These are phyloP conservation scores for Raffaelea arxii DNA, from an alignment of 2,329 filamentous ascomycete genomes.

Conservation along the genomic window DNA sequence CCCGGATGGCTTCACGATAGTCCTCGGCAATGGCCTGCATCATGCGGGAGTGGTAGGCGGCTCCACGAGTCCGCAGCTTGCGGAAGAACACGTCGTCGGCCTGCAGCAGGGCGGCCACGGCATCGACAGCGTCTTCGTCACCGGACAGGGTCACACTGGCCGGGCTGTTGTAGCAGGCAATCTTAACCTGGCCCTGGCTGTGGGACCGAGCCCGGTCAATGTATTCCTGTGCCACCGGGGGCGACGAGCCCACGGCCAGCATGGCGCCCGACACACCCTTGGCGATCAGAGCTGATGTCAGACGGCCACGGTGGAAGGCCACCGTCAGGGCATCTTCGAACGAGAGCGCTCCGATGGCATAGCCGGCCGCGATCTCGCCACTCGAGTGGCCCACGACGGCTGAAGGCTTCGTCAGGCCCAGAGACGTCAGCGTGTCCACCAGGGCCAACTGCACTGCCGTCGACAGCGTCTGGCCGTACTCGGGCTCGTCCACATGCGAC, in stretches of 20 bases:
- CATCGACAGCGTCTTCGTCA: slow-evolving; percentile 31
- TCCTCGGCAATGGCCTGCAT: slow-evolving; percentile 15
- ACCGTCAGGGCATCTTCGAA: slow-evolving; percentile 10
- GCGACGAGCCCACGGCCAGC: slow-evolving; percentile 42
- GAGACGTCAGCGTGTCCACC: slow-evolving; percentile 17
- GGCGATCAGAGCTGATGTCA: background rate
- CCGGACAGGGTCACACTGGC: slow-evolving; percentile 41
- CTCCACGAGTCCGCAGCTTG: slow-evolving; percentile 19
- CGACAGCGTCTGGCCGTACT: slow-evolving; percentile 39
- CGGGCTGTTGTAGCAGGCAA: slow-evolving; percentile 43
- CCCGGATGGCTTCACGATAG: slow-evolving; percentile 14
- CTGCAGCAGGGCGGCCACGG: slow-evolving; percentile 29
- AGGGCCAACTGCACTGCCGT: slow-evolving; percentile 43
- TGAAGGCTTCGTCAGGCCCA: slow-evolving; percentile 18
- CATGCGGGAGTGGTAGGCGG: slow-evolving; percentile 24
- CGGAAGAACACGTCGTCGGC: slow-evolving; percentile 32
- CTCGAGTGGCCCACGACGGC: slow-evolving; percentile 29
- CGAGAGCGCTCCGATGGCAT: slow-evolving; percentile 22
- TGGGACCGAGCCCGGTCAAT: slow-evolving; percentile 21
- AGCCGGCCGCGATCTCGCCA: slow-evolving; percentile 35
- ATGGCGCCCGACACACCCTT: slow-evolving; percentile 21
- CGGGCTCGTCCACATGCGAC: slow-evolving; percentile 19
- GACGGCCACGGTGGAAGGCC: background rate
- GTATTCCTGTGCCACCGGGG: slow-evolving; percentile 28
- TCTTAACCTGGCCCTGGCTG: slow-evolving; percentile 16